Evolutionary conservation across 2,329 filamentous ascomycete genomes (phyloP).

Genomic region (Lecanicillium sp.): DNA sequence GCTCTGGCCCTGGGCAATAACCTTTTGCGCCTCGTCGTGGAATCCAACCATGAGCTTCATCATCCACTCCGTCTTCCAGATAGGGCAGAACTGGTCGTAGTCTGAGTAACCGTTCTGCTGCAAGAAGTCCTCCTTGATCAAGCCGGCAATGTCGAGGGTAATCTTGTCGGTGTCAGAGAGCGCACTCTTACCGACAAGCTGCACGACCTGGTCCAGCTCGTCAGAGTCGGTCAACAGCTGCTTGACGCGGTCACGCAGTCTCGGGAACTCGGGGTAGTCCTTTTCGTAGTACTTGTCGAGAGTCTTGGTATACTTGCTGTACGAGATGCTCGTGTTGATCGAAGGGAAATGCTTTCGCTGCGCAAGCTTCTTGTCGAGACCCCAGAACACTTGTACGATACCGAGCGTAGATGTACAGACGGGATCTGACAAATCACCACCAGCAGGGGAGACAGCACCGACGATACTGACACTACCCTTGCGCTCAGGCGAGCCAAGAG

Average conservation of each 20-base stretch:
- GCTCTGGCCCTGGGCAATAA: constrained; percentile 78
- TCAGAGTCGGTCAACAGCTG: constrained; percentile 91
- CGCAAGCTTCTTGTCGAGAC: constrained; percentile 98
- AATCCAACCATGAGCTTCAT: constrained; percentile 99
- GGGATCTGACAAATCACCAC: constrained; percentile 98
- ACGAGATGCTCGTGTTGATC: constrained; percentile 89
- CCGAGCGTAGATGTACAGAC: constrained; percentile 88
- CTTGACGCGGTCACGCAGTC: constrained; percentile 85
- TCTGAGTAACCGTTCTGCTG: constrained; percentile 99
- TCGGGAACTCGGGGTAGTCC: constrained; percentile 88
- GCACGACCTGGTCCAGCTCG: constrained; percentile 96
- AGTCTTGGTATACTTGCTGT: constrained; percentile 89
- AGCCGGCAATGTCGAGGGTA: constrained; percentile 80
- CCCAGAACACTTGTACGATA: constrained; percentile 99
- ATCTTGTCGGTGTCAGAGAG: constrained; percentile 98
- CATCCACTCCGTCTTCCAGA: constrained; percentile 99
- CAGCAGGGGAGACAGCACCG: constrained; percentile 91
- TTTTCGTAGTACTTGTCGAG: constrained; percentile 94
- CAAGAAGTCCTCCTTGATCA: constrained; percentile 97
- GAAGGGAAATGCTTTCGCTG: constrained; percentile 99
- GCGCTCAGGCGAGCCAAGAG: constrained; percentile 82
- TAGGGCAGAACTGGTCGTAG: constrained; percentile 97
- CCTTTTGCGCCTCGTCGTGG: constrained; percentile 96
- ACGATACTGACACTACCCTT: constrained; percentile 94
- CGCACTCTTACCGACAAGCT: constrained; percentile 95